Evolutionary conservation across 2,329 filamentous ascomycete genomes (phyloP).

Genomic region (Bipolaris zeicola): DNA sequence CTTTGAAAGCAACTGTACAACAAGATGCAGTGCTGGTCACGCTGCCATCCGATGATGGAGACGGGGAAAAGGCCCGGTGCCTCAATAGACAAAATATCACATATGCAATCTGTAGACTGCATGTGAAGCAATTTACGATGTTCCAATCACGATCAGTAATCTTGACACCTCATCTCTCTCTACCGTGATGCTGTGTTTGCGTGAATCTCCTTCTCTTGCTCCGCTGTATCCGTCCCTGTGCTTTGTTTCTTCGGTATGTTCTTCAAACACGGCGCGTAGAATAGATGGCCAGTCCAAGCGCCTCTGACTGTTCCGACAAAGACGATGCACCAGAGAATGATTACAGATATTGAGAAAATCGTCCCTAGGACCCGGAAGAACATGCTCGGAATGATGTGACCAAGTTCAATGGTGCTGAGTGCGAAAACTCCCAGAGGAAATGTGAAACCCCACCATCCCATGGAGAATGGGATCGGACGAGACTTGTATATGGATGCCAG

Average conservation of each 20-base stretch:
- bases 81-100: neutral
- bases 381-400: slow-evolving; percentile 57
- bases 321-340: slow-evolving; percentile 63
- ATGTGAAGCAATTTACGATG: neutral
- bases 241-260: slow-evolving; percentile 35
- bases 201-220: slow-evolving; percentile 23
- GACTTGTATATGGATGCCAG: slow-evolving; percentile 55
- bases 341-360: slow-evolving; percentile 59
- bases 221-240: slow-evolving; percentile 14
- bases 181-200: neutral
- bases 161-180: neutral
- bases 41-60: too few relatives aligned
- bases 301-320: slow-evolving; percentile 56
- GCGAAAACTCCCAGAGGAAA: slow-evolving; percentile 65
- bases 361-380: slow-evolving; percentile 65
- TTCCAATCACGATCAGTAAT: neutral
- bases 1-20: too few relatives aligned
- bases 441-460: slow-evolving; percentile 67
- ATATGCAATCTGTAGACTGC: neutral
- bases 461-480: slow-evolving; percentile 62
- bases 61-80: too few relatives aligned
- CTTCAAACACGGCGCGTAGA: slow-evolving; percentile 60
- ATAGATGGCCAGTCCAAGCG: slow-evolving; percentile 56
- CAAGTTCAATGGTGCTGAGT: slow-evolving; percentile 55
- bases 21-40: too few relatives aligned